Evolutionary conservation across 2,329 filamentous ascomycete species (phyloP).

Genomic region (Tricladium varicosporioides): DNA sequence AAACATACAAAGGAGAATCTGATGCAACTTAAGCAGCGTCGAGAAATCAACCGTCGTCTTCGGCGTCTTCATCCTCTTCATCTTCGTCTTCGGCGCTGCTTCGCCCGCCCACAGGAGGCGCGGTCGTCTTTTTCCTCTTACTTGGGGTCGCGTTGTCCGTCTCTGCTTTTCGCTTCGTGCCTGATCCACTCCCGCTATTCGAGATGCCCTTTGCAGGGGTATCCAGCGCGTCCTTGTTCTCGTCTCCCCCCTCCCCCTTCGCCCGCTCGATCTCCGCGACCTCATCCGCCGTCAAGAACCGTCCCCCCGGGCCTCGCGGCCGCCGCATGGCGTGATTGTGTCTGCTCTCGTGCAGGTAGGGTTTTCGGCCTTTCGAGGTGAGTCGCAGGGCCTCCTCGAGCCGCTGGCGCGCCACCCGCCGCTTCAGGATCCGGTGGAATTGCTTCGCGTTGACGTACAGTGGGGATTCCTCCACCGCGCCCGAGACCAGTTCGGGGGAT

Average conservation of each 20-base stretch:
- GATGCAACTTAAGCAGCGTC: conserved; percentile 1
- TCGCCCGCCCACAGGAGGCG: conserved; percentile 17
- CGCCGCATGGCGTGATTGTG: conserved; percentile 98
- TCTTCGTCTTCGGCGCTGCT: conserved; percentile 36
- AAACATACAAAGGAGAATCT: conserved; percentile 25
- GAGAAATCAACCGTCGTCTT: conserved; percentile 26
- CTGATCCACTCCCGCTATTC: conserved; percentile 36
- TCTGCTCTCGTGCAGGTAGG: conserved; percentile 93
- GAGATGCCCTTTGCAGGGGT: conserved; percentile 29
- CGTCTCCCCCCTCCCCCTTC: conserved; percentile 39
- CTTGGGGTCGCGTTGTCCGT: conserved; percentile 45
- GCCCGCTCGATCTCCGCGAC: conserved; percentile 83
- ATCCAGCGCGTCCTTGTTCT: conserved; percentile 37
- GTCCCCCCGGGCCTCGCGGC: conserved; percentile 87
- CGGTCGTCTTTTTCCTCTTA: conserved; percentile 50
- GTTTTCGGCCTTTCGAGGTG: conserved; percentile 93
- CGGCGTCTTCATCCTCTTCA: conserved; percentile 37
- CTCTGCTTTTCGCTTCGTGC: conserved; percentile 62
- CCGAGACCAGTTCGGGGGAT: conserved; percentile 75
- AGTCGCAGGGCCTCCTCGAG: conserved; percentile 88
- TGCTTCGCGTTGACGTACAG: conserved; percentile 99
- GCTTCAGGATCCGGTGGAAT: conserved; percentile 94
- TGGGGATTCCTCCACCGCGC: conserved; percentile 81
- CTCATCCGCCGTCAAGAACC: conserved; percentile 95
- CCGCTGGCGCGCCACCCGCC: conserved; percentile 87